Conservation (phyloP, 176 grass and related monocot genomes). For the Phoenix dactylifera region DNA sequence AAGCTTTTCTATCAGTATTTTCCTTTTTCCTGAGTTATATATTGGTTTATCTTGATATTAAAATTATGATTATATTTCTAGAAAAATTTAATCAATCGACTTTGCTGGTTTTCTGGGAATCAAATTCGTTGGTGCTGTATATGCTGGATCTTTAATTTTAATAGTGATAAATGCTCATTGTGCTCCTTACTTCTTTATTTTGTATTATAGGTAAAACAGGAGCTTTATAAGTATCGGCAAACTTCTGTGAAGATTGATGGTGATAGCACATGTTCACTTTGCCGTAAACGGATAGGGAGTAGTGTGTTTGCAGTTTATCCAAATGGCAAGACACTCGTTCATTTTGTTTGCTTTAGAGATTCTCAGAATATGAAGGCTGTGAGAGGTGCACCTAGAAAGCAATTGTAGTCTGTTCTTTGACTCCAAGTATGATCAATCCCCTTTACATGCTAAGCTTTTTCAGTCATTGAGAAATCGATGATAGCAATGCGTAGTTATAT, state of each 20-base stretch:
- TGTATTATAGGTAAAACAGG: constrained; percentile 70
- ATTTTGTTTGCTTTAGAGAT: constrained; percentile 98
- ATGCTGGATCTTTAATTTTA: no score
- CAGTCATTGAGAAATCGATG: no score
- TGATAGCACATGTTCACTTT: constrained; percentile 87
- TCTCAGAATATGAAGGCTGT: constrained; percentile 77
- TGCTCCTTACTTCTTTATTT: constrained; percentile 4
- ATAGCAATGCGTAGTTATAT: no score
- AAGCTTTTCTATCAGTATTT: no score
- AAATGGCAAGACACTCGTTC: constrained; percentile 87
- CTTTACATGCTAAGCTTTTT: background rate
- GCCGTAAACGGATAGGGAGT: constrained; percentile 79
- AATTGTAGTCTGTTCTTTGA: constrained; percentile 11
- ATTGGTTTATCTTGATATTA: no score
- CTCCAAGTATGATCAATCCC: background rate
- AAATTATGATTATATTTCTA: no score
- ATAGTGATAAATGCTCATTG: no score
- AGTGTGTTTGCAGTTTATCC: constrained; percentile 98
- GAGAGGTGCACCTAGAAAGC: constrained; percentile 47
- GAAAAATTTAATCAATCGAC: no score
- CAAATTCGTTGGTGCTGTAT: no score
- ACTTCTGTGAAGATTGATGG: constrained; percentile 79
- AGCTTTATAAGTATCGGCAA: constrained; percentile 67
- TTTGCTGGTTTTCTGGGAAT: no score
- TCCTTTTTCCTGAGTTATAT: no score